phyloP scores from a whole-genome alignment of 2,329 filamentous ascomycete genomes.

The Talaromyces sp. region DNA sequence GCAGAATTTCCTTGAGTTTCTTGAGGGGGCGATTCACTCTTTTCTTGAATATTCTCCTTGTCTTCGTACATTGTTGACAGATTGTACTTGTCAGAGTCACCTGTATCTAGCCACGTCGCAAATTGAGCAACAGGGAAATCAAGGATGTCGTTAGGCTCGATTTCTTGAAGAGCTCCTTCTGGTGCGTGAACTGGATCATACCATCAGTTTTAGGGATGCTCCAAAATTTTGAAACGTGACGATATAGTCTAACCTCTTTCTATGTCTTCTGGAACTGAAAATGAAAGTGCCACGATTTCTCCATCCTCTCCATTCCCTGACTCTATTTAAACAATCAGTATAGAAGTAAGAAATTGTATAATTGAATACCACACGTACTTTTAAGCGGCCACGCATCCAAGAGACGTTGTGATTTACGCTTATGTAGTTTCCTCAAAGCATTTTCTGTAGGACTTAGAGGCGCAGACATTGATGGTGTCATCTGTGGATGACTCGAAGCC shows the following conservation, averaged over 20 bases:
- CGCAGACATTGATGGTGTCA: conserved; percentile 11
- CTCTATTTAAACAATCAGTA: conserved; percentile 13
- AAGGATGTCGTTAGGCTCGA: conserved; percentile 6
- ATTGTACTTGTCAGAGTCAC: conserved; percentile 10
- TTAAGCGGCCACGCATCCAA: conserved; percentile 23
- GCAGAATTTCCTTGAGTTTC: conserved; percentile 16
- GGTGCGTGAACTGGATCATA: conserved; percentile 20
- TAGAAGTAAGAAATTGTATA: neutral
- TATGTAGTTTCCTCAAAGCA: conserved; percentile 13
- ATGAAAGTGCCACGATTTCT: conserved; percentile 24
- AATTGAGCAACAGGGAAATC: conserved; percentile 10
- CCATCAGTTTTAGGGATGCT: conserved; percentile 1
- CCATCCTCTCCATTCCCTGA: conserved; percentile 23
- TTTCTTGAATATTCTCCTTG: conserved; percentile 12
- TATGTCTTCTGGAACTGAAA: conserved; percentile 23
- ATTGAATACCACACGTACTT: conserved; percentile 12
- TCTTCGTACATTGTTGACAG: conserved; percentile 17
- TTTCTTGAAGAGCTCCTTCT: conserved; percentile 3
- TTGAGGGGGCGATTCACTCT: conserved; percentile 10
- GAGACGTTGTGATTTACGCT: conserved; percentile 17
- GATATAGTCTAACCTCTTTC: conserved; percentile 18
- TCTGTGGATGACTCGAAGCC: conserved; percentile 8
- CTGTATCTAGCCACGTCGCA: conserved; percentile 9
- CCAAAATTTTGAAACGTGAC: neutral
- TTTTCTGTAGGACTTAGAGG: conserved; percentile 14